These are phyloP conservation scores for Puya raimondii DNA, from an alignment of 176 grass and related monocot genomes.

Conservation along the genomic window DNA sequence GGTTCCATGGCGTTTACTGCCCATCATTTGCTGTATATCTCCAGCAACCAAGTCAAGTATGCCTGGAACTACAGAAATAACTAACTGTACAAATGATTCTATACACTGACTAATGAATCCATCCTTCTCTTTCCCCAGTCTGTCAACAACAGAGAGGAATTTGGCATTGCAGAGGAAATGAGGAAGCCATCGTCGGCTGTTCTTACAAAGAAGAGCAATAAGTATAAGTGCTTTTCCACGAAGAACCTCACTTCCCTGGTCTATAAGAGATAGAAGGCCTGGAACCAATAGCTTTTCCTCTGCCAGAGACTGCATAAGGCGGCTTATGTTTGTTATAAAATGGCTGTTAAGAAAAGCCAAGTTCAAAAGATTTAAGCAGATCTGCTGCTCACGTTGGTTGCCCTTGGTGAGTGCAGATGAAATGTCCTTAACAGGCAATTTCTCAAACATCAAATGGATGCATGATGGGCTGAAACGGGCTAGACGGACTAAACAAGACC, in stretches of 20 bases:
- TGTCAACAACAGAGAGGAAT: slow-evolving; percentile 72
- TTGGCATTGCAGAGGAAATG: slow-evolving; percentile 83
- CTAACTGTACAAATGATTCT: slow-evolving; percentile 71
- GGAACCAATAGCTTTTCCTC: slow-evolving; percentile 87
- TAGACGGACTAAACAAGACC: slow-evolving; percentile 80
- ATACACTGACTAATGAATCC: slow-evolving; percentile 74
- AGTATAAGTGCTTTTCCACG: slow-evolving; percentile 87
- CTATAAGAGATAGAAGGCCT: slow-evolving; percentile 56
- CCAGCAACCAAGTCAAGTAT: slow-evolving; percentile 75
- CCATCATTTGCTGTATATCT: slow-evolving; percentile 87
- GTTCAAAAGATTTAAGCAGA: slow-evolving; percentile 75
- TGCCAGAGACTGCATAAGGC: slow-evolving; percentile 49
- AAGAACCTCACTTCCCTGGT: slow-evolving; percentile 72
- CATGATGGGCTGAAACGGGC: slow-evolving; percentile 75
- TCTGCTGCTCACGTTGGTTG: slow-evolving; percentile 83
- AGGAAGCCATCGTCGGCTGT: slow-evolving; percentile 84
- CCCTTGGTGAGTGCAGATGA: slow-evolving; percentile 68
- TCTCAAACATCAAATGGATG: slow-evolving; percentile 71
- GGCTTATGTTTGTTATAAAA: slow-evolving; percentile 60
- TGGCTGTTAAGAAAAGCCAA: slow-evolving; percentile 62
- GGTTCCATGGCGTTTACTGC: slow-evolving; percentile 74
- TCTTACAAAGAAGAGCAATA: slow-evolving; percentile 87
- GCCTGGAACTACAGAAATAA: slow-evolving; percentile 53
- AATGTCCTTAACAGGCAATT: slow-evolving; percentile 65
- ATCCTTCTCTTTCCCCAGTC: slow-evolving; percentile 80